Base-by-base conservation (phyloP, 768 basidiomycete genomes). In the Phlegmacium glaucopus region DNA sequence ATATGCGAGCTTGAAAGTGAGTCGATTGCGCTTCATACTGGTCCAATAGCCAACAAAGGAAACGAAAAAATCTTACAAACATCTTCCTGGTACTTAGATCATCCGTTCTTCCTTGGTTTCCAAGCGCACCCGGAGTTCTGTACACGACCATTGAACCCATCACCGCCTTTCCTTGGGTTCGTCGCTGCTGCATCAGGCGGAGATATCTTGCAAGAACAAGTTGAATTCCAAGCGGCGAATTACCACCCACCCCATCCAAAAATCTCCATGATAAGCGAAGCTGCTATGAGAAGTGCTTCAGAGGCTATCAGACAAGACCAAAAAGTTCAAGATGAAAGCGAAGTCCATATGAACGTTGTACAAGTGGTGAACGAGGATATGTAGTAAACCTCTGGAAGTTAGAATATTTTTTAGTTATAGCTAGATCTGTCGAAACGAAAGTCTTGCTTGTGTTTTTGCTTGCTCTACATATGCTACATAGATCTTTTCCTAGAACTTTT, bases 81-180 rank as follows among this genome's bases (percentile, higher is more conserved):
- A 17, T 41, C 9, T 34, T 46, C n/a, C 45, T 32, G 22, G 22
- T 22, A 22, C 39, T 4, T 47, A 91, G 94, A 90, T 56, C 96
- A 99, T 67, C 90, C 93, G 2, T 99, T 82, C 75, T 98, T 94
- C 62, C 71, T 95, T 37, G 96, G 83, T 17, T 75, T 99, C 37
- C 96, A 99, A 71, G 91, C 96, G 1, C 96, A 99, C 61, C 96
- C 96, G 1, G 96, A 99, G 67, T 94, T 99, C 72, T 98, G 95
- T 73, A 94, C 96, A 17, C 85, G 96, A 25, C 96, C 96, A 2
- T 74, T 99, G 36, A 98, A 99, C 70, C 96, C 96, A 1, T 96
- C 93, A 0, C 96, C 96, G 0, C 87, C 94, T 0, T 97, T 97
- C 83, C 85, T 99, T 44, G 96, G 96, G 11, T 87, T 99, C 64